These are phyloP conservation scores for Marsdenia floribunda DNA, from an alignment of 257 asterid species.

Conservation along the genomic window DNA sequence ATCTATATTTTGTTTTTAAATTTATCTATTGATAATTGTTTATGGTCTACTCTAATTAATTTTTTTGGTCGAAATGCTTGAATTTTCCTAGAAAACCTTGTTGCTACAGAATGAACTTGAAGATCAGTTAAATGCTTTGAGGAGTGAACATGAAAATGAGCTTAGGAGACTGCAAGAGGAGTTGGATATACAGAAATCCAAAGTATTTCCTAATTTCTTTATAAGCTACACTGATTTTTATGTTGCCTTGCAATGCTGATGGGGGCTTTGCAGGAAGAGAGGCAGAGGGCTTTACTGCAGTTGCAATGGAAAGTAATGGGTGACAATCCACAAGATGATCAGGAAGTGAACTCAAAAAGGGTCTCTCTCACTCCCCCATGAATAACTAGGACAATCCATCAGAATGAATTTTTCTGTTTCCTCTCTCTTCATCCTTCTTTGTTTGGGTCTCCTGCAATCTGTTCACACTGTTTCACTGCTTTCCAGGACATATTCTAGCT, in stretches of 20 bases:
- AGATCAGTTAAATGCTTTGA: conserved; percentile 74
- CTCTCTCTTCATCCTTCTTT: background rate
- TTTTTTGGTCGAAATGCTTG: background rate
- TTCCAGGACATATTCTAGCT: background rate
- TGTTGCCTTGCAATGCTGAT: conserved; percentile 19
- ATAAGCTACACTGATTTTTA: conserved; percentile 2
- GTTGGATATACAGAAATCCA: conserved; percentile 69
- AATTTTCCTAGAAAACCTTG: conserved; percentile 51
- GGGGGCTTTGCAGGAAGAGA: conserved; percentile 69
- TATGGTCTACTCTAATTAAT: background rate
- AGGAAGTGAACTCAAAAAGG: conserved; percentile 95
- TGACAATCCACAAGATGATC: conserved; percentile 73
- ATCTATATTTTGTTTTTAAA: background rate
- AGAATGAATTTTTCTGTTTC: background rate
- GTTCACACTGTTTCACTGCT: background rate
- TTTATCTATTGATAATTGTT: conserved; percentile 5
- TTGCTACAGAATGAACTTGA: conserved; percentile 78
- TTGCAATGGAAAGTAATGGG: conserved; percentile 97
- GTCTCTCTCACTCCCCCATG: conserved; percentile 24
- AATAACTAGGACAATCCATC: background rate
- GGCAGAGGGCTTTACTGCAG: conserved; percentile 80
- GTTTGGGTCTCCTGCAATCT: background rate
- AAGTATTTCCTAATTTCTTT: conserved; percentile 43
- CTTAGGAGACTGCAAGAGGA: conserved; percentile 80
- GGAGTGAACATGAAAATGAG: conserved; percentile 84